Evolutionary conservation across 257 asterid genomes (phyloP).

Genomic region (Nicotiana undulata): DNA sequence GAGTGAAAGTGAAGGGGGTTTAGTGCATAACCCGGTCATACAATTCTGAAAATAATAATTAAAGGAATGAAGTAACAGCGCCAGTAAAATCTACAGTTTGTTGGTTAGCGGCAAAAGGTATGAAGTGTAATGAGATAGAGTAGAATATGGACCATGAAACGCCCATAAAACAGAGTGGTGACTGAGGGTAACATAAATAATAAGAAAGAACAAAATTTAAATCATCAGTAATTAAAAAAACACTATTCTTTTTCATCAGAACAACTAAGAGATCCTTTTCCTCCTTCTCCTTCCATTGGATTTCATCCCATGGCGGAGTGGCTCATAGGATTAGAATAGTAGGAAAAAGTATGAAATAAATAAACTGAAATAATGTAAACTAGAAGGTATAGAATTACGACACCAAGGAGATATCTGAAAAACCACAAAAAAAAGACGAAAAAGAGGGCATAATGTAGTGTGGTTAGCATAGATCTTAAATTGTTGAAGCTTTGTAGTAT

Average conservation of each 20-base stretch:
- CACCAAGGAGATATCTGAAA: not conserved
- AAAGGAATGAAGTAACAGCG: not conserved
- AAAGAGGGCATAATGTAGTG: not conserved
- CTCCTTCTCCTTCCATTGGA: not conserved
- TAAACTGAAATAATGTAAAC: not conserved
- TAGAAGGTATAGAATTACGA: not conserved
- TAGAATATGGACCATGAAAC: not conserved
- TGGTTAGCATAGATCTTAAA: not conserved
- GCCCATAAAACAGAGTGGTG: not conserved
- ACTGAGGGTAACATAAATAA: not conserved
- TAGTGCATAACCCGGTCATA: not conserved
- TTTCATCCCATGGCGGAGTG: not conserved
- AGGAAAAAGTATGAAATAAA: not conserved
- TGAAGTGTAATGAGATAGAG: not conserved
- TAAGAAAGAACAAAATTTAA: not conserved
- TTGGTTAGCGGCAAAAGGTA: not conserved
- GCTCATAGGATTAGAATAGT: not conserved
- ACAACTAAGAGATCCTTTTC: not conserved
- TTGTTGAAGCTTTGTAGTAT: not conserved
- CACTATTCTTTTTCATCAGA: not conserved
- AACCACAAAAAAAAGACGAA: not conserved
- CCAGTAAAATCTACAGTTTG: not conserved
- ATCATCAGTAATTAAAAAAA: not conserved
- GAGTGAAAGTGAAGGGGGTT: not conserved
- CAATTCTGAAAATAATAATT: not conserved